A percentile compares a stretch with the other conserved stretches of the same genome.
Evolutionary conservation across 2,329 filamentous ascomycete genomes (phyloP).

Genomic region (Aspergillus sp.): DNA sequence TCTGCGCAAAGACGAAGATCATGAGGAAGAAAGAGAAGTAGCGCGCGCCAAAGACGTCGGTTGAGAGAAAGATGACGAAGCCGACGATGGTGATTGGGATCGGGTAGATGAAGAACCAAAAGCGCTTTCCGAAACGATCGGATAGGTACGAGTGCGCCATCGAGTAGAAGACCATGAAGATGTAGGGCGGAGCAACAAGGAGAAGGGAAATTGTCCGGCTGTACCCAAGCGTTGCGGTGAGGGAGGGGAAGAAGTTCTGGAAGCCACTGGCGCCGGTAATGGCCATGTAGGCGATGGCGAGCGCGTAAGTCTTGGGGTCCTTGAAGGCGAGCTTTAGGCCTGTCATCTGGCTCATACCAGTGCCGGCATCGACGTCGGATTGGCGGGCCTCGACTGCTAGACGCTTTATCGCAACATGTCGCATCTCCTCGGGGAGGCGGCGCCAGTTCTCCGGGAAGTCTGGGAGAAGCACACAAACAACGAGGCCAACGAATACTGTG

Average conservation of each 20-base stretch:
- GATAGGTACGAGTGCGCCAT: conserved; percentile 51
- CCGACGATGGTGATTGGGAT: conserved; percentile 57
- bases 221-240: conserved; percentile 52
- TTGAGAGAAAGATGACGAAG: conserved; percentile 60
- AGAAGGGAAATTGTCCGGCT: conserved; percentile 54
- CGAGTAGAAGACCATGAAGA: conserved; percentile 58
- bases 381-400: conserved; percentile 57
- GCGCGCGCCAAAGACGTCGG: conserved; percentile 54
- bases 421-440: conserved; percentile 49
- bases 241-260: conserved; percentile 62
- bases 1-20: conserved; percentile 61
- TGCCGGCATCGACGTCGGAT: conserved; percentile 54
- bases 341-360: conserved; percentile 53
- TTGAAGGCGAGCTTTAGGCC: conserved; percentile 57
- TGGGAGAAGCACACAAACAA: conserved; percentile 40
- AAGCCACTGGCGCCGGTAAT: conserved; percentile 57
- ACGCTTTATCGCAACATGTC: conserved; percentile 52
- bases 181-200: conserved; percentile 58
- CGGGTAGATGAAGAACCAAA: conserved; percentile 60
- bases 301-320: conserved; percentile 55
- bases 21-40: conserved; percentile 63
- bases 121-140: conserved; percentile 51
- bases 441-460: conserved; percentile 54
- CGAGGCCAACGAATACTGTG: conserved; percentile 40
- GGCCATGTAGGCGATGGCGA: conserved; percentile 52